Percentiles rank a stretch among this genome's conserved stretches.
phyloP scores from a whole-genome alignment of 352 stramenopile genomes.

The Pythium diclinum region DNA sequence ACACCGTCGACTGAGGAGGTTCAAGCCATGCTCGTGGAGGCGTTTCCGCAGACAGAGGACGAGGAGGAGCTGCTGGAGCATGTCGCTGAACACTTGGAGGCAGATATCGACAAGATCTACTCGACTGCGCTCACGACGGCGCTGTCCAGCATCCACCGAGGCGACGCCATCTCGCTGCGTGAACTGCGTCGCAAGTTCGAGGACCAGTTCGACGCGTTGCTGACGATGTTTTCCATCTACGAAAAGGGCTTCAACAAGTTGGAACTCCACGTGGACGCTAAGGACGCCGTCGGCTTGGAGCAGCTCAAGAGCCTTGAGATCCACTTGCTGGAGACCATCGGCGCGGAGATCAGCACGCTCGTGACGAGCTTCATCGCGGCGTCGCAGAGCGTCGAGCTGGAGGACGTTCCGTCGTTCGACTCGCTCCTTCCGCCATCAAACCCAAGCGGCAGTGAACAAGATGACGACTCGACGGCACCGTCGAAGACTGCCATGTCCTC shows the following conservation, averaged over 20 bases:
- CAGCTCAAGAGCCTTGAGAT: slow-evolving; percentile 53
- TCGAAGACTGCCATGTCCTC: slow-evolving; percentile 23
- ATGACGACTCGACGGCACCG: slow-evolving; percentile 4
- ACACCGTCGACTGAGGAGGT: slow-evolving; percentile 43
- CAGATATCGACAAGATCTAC: slow-evolving; percentile 51
- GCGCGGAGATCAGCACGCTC: slow-evolving; percentile 49
- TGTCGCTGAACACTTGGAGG: slow-evolving; percentile 42
- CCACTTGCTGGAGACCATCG: slow-evolving; percentile 48
- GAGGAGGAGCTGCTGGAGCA: slow-evolving; percentile 69
- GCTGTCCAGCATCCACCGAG: slow-evolving; percentile 63
- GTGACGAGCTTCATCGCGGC: slow-evolving; percentile 67
- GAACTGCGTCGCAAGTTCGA: slow-evolving; percentile 75
- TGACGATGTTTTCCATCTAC: slow-evolving; percentile 43
- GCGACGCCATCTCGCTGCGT: slow-evolving; percentile 65
- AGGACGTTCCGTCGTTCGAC: slow-evolving; percentile 41
- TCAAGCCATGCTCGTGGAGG: slow-evolving; percentile 40
- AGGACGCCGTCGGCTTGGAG: slow-evolving; percentile 36
- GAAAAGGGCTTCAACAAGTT: slow-evolving; percentile 78
- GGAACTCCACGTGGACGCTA: slow-evolving; percentile 48
- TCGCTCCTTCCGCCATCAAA: slow-evolving; percentile 11
- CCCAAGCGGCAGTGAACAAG: slow-evolving; percentile 2
- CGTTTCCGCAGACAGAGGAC: slow-evolving; percentile 52
- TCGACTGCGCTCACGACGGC: slow-evolving; percentile 42
- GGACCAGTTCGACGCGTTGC: slow-evolving; percentile 65
- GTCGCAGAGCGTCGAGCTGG: slow-evolving; percentile 55